phyloP scores from a whole-genome alignment of 2,329 filamentous ascomycete species.

The Aspergillus oerlinghausenensis region DNA sequence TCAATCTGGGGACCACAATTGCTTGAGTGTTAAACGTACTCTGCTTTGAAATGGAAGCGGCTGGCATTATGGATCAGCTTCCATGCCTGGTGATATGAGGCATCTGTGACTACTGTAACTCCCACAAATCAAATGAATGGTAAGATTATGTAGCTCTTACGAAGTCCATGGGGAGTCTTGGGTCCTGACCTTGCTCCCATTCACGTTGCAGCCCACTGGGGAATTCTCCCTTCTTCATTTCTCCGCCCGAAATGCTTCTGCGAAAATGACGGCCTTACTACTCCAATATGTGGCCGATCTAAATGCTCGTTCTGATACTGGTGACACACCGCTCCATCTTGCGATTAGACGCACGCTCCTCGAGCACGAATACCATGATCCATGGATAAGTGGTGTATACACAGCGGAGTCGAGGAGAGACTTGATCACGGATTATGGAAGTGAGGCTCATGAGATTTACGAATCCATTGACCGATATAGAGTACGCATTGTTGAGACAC shows the following conservation, averaged over 20 bases:
- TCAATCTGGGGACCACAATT: too few relatives aligned
- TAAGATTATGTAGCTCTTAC: constrained; percentile 10
- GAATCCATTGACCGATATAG: constrained; percentile 6
- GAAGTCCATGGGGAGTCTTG: not conserved
- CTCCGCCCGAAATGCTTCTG: constrained; percentile 9
- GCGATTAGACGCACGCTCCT: constrained; percentile 9
- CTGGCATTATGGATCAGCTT: constrained; percentile 8
- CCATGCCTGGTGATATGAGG: constrained; percentile 7
- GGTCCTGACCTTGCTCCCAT: not conserved
- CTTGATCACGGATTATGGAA: constrained; percentile 6
- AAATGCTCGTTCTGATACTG: constrained; percentile 8
- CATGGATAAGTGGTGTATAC: constrained; percentile 10
- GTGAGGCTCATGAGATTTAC: constrained; percentile 9
- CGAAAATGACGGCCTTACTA: constrained; percentile 12
- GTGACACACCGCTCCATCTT: constrained; percentile 15
- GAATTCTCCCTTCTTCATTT: constrained; percentile 12
- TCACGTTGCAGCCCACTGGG: constrained; percentile 11
- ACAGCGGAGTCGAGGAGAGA: constrained; percentile 8
- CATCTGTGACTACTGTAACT: constrained; percentile 11
- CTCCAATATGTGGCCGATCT: constrained; percentile 9
- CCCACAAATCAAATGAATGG: constrained; percentile 11
- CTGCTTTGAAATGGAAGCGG: not conserved
- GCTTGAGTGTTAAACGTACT: not conserved
- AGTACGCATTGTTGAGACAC: constrained; percentile 7
- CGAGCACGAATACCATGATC: constrained; percentile 9